phyloP scores from a whole-genome alignment of 139 green algal species.

The Ostreobium quekettii region DNA sequence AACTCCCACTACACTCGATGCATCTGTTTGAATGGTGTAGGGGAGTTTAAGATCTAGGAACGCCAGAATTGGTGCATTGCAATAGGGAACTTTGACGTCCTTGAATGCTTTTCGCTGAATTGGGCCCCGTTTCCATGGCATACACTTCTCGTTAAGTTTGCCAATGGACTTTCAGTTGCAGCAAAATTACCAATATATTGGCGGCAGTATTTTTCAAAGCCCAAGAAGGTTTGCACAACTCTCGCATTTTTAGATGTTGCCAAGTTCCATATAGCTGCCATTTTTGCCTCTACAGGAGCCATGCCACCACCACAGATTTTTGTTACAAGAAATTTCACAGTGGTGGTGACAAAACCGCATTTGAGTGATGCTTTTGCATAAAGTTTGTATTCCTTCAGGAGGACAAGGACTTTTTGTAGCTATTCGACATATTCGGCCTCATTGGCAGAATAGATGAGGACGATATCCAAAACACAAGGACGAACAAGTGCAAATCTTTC shows the following conservation, averaged over 20 bases:
- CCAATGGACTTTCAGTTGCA: not conserved
- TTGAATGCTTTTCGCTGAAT: constrained; percentile 4
- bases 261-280: constrained; percentile 18
- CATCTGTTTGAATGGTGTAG: too few species aligned
- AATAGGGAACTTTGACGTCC: constrained; percentile 3
- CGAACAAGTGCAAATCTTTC: constrained; percentile 28
- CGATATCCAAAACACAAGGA: constrained; percentile 45
- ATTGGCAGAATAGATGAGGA: constrained; percentile 31
- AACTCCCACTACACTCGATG: too few species aligned
- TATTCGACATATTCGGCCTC: constrained; percentile 31
- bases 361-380: constrained; percentile 36
- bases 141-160: not conserved
- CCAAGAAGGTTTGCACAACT: too few species aligned
- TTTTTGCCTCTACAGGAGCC: too few species aligned
- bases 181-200: not conserved
- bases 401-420: constrained; percentile 22
- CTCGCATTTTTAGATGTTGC: too few species aligned
- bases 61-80: not conserved
- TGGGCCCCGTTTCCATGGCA: not conserved
- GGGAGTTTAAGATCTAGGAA: too few species aligned
- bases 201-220: too few species aligned
- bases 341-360: constrained; percentile 23
- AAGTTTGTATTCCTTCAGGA: constrained; percentile 27
- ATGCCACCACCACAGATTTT: constrained; percentile 26
- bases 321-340: constrained; percentile 33